Evolutionary conservation across 2,329 filamentous ascomycete genomes (phyloP).

Genomic region (Chrysosporium keratinophilum): DNA sequence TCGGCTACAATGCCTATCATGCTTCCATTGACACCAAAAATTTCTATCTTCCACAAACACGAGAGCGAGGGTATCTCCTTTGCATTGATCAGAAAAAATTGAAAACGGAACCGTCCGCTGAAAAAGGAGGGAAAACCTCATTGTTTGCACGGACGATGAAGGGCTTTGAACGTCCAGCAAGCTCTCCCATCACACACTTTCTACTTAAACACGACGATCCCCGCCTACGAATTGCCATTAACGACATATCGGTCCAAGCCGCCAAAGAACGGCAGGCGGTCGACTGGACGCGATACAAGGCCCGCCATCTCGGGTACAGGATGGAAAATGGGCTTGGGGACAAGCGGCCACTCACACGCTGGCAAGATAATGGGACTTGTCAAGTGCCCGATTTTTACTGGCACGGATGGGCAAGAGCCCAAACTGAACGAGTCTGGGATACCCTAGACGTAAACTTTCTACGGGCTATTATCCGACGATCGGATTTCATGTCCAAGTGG

Average conservation of each 20-base stretch:
- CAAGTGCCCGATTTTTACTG: constrained; percentile 48
- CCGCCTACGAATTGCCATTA: constrained; percentile 43
- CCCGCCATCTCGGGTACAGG: constrained; percentile 50
- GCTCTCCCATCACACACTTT: constrained; percentile 52
- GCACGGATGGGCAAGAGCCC: constrained; percentile 40
- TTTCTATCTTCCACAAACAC: constrained; percentile 63
- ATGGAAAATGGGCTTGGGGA: constrained; percentile 42
- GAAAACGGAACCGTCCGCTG: constrained; percentile 16
- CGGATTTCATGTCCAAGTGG: constrained; percentile 51
- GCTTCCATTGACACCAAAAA: constrained; percentile 55
- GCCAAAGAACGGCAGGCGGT: constrained; percentile 21
- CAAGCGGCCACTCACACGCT: constrained; percentile 49
- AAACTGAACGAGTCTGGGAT: constrained; percentile 54
- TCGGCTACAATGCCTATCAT: constrained; percentile 47
- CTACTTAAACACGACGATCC: constrained; percentile 48
- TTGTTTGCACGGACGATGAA: constrained; percentile 40
- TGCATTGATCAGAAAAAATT: constrained; percentile 38
- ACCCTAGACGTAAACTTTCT: constrained; percentile 54
- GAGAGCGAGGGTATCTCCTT: constrained; percentile 50
- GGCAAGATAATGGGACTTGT: constrained; percentile 46
- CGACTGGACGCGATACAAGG: constrained; percentile 40
- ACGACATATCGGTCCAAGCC: constrained; percentile 34
- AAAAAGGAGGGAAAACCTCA: constrained; percentile 22
- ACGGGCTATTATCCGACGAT: constrained; percentile 39
- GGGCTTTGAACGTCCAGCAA: constrained; percentile 47